A percentile compares a stretch with the other conserved stretches of the same genome.
Evolutionary conservation across 2,329 filamentous ascomycete species (phyloP).

Genomic region (Arthroderma sp.): DNA sequence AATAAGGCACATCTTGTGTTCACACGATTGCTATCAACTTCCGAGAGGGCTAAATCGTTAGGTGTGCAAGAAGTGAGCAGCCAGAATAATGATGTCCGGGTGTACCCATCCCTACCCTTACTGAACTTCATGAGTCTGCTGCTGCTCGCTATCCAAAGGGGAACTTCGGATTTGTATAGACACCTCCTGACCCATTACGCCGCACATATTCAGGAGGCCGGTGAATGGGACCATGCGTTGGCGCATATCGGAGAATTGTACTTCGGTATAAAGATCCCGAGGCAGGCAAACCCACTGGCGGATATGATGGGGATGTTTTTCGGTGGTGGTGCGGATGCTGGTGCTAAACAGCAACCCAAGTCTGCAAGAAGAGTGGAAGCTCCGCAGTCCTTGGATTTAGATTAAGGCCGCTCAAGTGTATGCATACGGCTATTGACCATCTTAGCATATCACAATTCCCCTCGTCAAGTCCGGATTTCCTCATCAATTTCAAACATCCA

Average conservation of each 20-base stretch:
- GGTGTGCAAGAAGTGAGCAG: slow-evolving; percentile 69
- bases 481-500: slow-evolving; percentile 81
- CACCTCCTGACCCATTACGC: slow-evolving; percentile 74
- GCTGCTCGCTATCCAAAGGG: slow-evolving; percentile 70
- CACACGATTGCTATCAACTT: slow-evolving; percentile 47
- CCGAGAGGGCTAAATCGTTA: slow-evolving; percentile 43
- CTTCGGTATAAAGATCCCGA: slow-evolving; percentile 78
- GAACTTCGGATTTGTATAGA: slow-evolving; percentile 62
- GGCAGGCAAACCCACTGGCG: slow-evolving; percentile 81
- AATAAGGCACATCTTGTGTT: slow-evolving; percentile 71
- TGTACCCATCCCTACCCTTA: slow-evolving; percentile 85
- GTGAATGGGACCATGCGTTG: slow-evolving; percentile 67
- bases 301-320: slow-evolving; percentile 98
- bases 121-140: slow-evolving; percentile 87
- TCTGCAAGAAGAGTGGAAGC: slow-evolving; percentile 35
- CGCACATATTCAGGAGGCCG: slow-evolving; percentile 60
- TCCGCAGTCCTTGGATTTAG: slow-evolving; percentile 33
- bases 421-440: not conserved
- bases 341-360: slow-evolving; percentile 28
- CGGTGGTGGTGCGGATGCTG: slow-evolving; percentile 52
- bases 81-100: slow-evolving; percentile 56
- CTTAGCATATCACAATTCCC: not conserved
- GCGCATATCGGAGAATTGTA: slow-evolving; percentile 92
- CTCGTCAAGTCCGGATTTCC: slow-evolving; percentile 22
- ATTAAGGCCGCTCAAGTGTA: slow-evolving; percentile 18